These are phyloP conservation scores for Candida coquimbonensis DNA, from an alignment of 805 yeast genomes.

Conservation along the genomic window DNA sequence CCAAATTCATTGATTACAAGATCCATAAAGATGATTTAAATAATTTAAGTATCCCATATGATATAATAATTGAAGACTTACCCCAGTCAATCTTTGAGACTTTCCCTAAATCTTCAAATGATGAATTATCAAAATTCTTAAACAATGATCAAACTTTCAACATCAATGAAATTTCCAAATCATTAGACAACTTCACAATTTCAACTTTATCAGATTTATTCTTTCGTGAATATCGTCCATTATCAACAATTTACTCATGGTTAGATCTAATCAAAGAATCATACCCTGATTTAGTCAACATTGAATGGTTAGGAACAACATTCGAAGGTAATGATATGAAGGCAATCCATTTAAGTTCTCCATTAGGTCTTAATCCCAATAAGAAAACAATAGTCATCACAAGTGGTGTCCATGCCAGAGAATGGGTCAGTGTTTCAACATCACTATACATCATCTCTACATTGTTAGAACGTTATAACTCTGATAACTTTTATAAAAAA, in stretches of 20 bases:
- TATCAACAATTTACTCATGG: slow-evolving; percentile 69
- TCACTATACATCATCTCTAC: slow-evolving; percentile 49
- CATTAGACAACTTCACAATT: not conserved
- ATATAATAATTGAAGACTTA: slow-evolving; percentile 47
- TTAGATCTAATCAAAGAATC: slow-evolving; percentile 50
- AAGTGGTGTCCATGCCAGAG: slow-evolving; percentile 86
- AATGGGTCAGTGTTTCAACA: slow-evolving; percentile 76
- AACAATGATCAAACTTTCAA: slow-evolving; percentile 1
- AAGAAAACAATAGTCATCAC: slow-evolving; percentile 67
- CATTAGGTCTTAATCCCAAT: slow-evolving; percentile 33
- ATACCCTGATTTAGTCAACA: slow-evolving; percentile 54
- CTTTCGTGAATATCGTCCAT: slow-evolving; percentile 62
- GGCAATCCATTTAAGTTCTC: slow-evolving; percentile 56
- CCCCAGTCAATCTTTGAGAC: slow-evolving; percentile 52
- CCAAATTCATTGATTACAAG: slow-evolving; percentile 40
- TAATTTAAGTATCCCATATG: slow-evolving; percentile 1
- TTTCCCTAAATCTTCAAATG: slow-evolving; percentile 29
- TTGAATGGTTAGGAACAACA: slow-evolving; percentile 70
- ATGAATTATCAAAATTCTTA: slow-evolving; percentile 2
- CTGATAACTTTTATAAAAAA: slow-evolving; percentile 22
- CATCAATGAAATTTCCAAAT: slow-evolving; percentile 3
- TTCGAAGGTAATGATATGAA: slow-evolving; percentile 66
- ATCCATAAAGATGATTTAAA: slow-evolving; percentile 11
- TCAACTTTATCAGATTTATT: slow-evolving; percentile 41
- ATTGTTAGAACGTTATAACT: slow-evolving; percentile 41